Evolutionary conservation across 2,329 filamentous ascomycete genomes (phyloP), one percentile per base, ranked within the genome.

Genomic region (Hypoxylon sp.): DNA sequence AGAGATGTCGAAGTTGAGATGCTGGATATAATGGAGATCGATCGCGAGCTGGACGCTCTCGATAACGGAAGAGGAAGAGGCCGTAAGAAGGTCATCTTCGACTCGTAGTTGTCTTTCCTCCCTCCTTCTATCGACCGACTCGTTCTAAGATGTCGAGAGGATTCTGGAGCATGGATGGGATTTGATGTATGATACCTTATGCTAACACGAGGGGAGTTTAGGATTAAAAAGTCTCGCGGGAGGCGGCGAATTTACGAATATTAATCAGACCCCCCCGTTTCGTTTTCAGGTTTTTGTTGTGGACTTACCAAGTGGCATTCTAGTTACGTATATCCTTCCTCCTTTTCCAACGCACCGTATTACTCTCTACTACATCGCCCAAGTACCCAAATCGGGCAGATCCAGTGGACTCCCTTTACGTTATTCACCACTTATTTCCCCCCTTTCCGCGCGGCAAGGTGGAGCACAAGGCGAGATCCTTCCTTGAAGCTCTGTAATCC

Each of bases 401-500:
- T 14, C 51, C 17, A n/a, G 14, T 37, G 20, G 56, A 27, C 22
- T 42, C 11, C 17, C 2, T 48, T 17, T 37, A 33, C 11, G 6
- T 20, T 25, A 27, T 7, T 33, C 48, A 27, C 25, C 25, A 27
- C 14, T 25, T n/a, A 22, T 50, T 13, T 13, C 20, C 17, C 11
- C 27, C 30, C 46, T 61, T 59, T 88, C 88, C 89, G 89, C 89
- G 89, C 87, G 88, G 88, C 88, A 85, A 88, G 89, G 89, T 91
- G 89, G 89, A 91, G 89, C 88, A 88, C 89, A 91, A 91, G 89
- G 89, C 87, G 88, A 91, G 89, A 89, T 79, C 83, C 82, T 88
- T 91, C 89, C 89, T 91, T 91, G 89, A 85, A 84, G 86, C 88
- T 90, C 87, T 91, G 89, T 91, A 91, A 91, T 91, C 89, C 88